A percentile compares a stretch with the other conserved stretches of the same genome.
phyloP scores from a whole-genome alignment of 768 basidiomycete genomes.

The Nidularia pulvinata region DNA sequence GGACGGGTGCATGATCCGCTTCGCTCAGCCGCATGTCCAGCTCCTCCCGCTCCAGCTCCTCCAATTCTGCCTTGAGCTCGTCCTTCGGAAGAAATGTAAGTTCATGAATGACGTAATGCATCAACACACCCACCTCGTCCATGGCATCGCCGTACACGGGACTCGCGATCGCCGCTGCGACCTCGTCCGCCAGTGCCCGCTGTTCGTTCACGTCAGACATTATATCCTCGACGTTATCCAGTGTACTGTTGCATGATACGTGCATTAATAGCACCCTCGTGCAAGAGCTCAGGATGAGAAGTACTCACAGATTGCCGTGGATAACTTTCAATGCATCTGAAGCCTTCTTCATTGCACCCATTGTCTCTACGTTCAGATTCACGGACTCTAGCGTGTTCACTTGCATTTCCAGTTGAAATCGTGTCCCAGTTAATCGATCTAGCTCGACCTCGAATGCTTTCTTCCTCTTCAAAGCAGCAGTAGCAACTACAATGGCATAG shows the following conservation, averaged over 20 bases:
- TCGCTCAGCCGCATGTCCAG: slow-evolving; percentile 83
- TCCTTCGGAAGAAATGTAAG: slow-evolving; percentile 45
- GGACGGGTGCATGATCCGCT: slow-evolving; percentile 89
- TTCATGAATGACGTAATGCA: neutral
- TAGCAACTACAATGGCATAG: slow-evolving; percentile 60
- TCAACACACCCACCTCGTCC: slow-evolving; percentile 64
- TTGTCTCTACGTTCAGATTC: slow-evolving; percentile 97
- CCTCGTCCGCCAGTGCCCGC: slow-evolving; percentile 90
- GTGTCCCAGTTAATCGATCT: slow-evolving; percentile 80
- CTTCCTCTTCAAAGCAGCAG: slow-evolving; percentile 90
- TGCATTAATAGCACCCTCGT: slow-evolving; percentile 32
- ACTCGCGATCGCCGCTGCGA: slow-evolving; percentile 84
- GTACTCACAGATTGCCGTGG: slow-evolving; percentile 84
- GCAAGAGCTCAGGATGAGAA: neutral
- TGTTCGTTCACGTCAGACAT: slow-evolving; percentile 91
- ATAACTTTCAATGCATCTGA: slow-evolving; percentile 88
- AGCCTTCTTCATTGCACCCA: slow-evolving; percentile 97
- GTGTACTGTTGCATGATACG: slow-evolving; percentile 26
- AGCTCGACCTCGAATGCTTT: slow-evolving; percentile 87
- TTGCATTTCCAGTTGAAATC: slow-evolving; percentile 94
- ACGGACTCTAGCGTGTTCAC: slow-evolving; percentile 97
- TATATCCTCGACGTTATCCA: slow-evolving; percentile 87
- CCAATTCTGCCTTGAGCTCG: slow-evolving; percentile 76
- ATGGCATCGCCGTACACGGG: slow-evolving; percentile 55
- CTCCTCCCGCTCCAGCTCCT: slow-evolving; percentile 86